Base-by-base conservation (phyloP, 306 rosid genomes). In the Sophora flavescens region DNA sequence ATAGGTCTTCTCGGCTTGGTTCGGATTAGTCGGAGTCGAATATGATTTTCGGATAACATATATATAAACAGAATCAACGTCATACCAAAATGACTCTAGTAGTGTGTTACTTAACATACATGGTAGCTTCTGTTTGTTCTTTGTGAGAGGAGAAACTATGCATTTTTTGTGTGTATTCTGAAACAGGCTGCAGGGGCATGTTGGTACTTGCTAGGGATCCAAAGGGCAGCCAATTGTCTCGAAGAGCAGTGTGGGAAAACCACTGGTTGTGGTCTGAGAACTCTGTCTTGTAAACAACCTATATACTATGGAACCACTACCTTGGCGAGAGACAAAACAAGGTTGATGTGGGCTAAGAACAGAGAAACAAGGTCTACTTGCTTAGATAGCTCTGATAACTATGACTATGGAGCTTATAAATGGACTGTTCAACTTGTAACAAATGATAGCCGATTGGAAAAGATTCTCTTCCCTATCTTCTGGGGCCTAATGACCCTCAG, bases 401-500 rank as follows among this genome's bases (percentile, higher is more conserved):
- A 82, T 8, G 75, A 89, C 8, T 95, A 90, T 80, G 98, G 98
- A 71, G 89, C 83, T 75, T 94, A 86, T 74, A 61, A 79, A 80
- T 94, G 98, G 98, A 87, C 89, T 54, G 91, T 94, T 79, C 98
- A 94, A 75, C 96, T 91, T 5, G 89, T 94, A 44, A 80, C 92
- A 15, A 90, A 94, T 36, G 86, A 81, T 45, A 94, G 84, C 59
- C 87, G 97, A 51, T 83, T 91, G 72, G 97, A 94, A 45, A 94
- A 93, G 75, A 91, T 94, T 15, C 93, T 94, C 16, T 88, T 91
- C 42, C 98, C 97, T 44, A 87, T 91, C 84, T 94, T 91, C 76
- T 94, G 96, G 96, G 98, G 96, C 74, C 89, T 94, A 32, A 94
- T 94, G 98, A 94, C 98, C 79, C 96, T 94, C 16, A 91, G 98